Percentiles rank a stretch among this genome's conserved stretches.
These are phyloP conservation scores for Aspergillus costaricaensis DNA, from an alignment of 2,329 filamentous ascomycete species.

Conservation along the genomic window DNA sequence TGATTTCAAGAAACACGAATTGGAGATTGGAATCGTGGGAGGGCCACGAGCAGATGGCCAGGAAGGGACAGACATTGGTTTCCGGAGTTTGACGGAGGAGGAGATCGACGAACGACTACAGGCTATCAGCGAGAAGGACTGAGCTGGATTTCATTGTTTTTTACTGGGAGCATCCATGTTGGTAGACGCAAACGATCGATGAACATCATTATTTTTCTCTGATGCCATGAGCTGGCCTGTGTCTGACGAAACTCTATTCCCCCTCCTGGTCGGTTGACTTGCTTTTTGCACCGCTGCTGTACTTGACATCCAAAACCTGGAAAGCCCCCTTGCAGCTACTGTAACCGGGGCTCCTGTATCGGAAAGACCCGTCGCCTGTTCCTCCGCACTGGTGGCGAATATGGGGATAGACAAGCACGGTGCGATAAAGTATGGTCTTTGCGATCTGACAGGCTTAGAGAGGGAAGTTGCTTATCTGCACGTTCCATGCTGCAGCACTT, in stretches of 20 bases:
- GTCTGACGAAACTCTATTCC: constrained; percentile 3
- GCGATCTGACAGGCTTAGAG: constrained; percentile 16
- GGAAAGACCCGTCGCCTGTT: not conserved
- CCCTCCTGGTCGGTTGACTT: not conserved
- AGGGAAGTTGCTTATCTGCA: constrained; percentile 1
- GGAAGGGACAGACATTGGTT: constrained; percentile 75
- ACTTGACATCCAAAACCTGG: constrained; percentile 8
- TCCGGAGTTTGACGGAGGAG: constrained; percentile 89
- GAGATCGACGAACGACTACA: constrained; percentile 98
- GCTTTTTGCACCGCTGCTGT: constrained; percentile 11
- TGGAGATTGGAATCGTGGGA: constrained; percentile 96
- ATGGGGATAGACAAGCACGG: not conserved
- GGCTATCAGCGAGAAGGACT: constrained; percentile 98
- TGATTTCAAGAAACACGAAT: constrained; percentile 99
- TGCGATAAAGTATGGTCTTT: constrained; percentile 9
- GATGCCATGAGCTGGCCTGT: constrained; percentile 9
- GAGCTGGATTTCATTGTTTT: constrained; percentile 27
- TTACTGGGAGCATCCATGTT: constrained; percentile 20
- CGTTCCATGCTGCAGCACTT: not conserved
- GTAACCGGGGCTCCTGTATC: not conserved
- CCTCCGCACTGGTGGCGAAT: constrained; percentile 14
- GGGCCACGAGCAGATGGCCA: constrained; percentile 79
- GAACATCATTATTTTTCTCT: constrained; percentile 18
- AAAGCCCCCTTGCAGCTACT: constrained; percentile 10
- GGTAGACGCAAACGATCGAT: constrained; percentile 26